Evolutionary conservation across 176 grass and related monocot genomes (phyloP), one percentile per base, ranked within the genome.

Genomic region (Typha latifolia): DNA sequence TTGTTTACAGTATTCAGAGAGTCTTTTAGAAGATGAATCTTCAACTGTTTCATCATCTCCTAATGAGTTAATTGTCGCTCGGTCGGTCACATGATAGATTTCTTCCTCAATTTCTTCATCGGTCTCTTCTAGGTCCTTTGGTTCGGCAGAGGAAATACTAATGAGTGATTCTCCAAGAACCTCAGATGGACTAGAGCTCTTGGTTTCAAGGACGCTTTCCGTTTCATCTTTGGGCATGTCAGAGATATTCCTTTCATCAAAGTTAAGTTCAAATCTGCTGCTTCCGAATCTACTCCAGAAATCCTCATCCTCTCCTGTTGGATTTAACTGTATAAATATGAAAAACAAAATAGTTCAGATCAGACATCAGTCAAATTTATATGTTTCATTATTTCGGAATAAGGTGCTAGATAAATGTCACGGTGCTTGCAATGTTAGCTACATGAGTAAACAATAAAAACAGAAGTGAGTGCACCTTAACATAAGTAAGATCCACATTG

Each of bases 401-500:
- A 19, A 57, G 53, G 12, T 57, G 5, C 8, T 57, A 10, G 53
- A 21, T 2, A 16, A 59, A 19, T 21, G 16, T 59, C 53, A 19
- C 16, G 16, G 0, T 11, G 4, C 4, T 16, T 19, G 22, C 16
- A 59, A 14, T 2, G 5, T 59, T 19, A 59, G 6, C 20, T 19
- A 59, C 16, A 22, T 1, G 10, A 19, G 6, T 22, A 9, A 2
- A 6, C 51, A 15, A 56, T 5, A 56, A n/a, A 56, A 19, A 19
- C 14, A 56, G 2, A 20, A 56, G 20, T 18, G 16, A 57, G 26
- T 37, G 74, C 55, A 82, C 93, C 82, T 91, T 84, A 69, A 96
- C 82, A 80, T 91, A 72, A n/a, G 80, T 77, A 74, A 96, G 88
- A 80, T 91, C 85, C 6, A 96, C 75, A 57, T 84, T 72, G 57